Base-by-base conservation (phyloP, 2,329 filamentous ascomycete species). In the Talaromyces verruculosus region DNA sequence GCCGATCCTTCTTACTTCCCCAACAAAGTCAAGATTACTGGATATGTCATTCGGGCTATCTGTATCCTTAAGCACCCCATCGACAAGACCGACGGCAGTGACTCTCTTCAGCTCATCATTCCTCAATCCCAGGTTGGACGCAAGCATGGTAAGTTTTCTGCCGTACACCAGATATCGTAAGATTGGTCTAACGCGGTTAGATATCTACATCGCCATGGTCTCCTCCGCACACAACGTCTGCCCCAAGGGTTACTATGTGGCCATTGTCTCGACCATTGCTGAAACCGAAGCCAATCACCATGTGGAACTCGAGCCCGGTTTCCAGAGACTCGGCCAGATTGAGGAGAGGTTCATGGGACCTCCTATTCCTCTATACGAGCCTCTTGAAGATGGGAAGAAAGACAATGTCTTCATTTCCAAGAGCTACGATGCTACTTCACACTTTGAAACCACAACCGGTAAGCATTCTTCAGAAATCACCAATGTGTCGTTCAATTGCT, bases 221-320 rank as follows among this genome's bases (percentile, higher is more conserved):
- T 97, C 93, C 0, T 92, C 92, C 45, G 92, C 93, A 43, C 96
- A 99, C 84, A 98, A 96, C 74, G 96, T 99, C 73, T 98, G 94
- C 84, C 95, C 96, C 74, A 96, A 97, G 87, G 94, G 94, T 68
- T 98, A 97, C 87, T 99, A 96, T 85, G 92, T 99, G 73, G 95
- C 95, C 73, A 99, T 98, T 68, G 94, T 99, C 70, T 97, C 93
- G 58, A 99, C 95, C 67, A 97, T 99, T 76, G 92, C 95, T 69
- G 96, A 99, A 84, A 89, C 89, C 53, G 83, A 89, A 68, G 89
- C 91, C 70, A 98, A 99, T 86, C 93, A 97, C 82, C 95, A 99
- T 81, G 84, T 97, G 66, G 95, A 99, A 84, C 89, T 99, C 51
- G 88, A 95, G 81, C 89, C 93, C 35, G 95, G 94, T 75, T 89